Conservation (phyloP, 768 basidiomycete genomes). For the Pleurotus giganteus region DNA sequence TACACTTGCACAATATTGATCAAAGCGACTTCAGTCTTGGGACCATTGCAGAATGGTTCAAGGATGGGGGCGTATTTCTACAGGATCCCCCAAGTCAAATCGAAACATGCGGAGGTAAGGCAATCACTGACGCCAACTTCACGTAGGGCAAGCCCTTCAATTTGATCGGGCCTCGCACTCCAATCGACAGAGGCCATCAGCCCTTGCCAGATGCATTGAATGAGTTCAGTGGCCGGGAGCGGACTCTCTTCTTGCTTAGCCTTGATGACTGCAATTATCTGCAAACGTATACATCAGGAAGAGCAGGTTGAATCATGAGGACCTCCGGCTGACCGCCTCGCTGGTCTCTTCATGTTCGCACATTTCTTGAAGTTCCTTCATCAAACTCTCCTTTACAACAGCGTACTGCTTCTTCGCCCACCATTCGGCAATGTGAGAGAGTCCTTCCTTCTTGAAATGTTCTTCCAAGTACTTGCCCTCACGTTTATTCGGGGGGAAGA, state of each 20-base stretch:
- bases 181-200: conserved; percentile 87
- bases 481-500: conserved; percentile 87
- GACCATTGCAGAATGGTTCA: conserved; percentile 84
- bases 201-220: conserved; percentile 90
- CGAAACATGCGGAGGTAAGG: neutral
- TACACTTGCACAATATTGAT: conserved; percentile 96
- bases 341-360: conserved; percentile 66
- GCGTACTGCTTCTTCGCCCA: conserved; percentile 89
- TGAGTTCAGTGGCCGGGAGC: conserved; percentile 83
- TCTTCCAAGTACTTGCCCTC: conserved; percentile 74
- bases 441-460: conserved; percentile 79
- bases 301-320: neutral
- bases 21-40: conserved; percentile 90
- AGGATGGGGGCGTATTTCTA: conserved; percentile 85
- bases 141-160: conserved; percentile 83
- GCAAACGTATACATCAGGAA: conserved; percentile 12
- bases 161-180: conserved; percentile 87
- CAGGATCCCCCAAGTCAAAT: neutral
- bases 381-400: conserved; percentile 75
- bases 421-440: conserved; percentile 87
- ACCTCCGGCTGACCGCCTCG: conserved; percentile 53
- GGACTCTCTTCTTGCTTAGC: conserved; percentile 70
- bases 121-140: conserved; percentile 72
- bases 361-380: conserved; percentile 66
- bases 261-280: conserved; percentile 81